Base-by-base conservation (phyloP, 1,139 yeast genomes). In the Magnusiomyces tetraspermus region DNA sequence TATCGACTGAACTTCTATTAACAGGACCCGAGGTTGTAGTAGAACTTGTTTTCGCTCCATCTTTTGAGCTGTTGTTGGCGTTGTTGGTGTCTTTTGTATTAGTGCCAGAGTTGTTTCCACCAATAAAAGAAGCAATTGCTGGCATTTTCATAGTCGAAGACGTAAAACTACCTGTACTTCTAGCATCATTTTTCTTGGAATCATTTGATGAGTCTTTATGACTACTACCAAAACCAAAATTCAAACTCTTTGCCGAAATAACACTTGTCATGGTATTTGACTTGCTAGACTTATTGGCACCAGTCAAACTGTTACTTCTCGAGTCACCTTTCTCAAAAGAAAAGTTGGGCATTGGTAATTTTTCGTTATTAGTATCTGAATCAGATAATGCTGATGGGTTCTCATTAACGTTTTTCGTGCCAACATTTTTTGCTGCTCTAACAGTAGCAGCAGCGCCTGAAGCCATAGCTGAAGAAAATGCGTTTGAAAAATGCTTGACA, bases 381-480 rank as follows among this genome's bases (percentile, higher is more conserved):
- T 4, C 24, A 38, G 42, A 38, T 5, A n/a, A 5, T 38, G 24
- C 33, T 13, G 33, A 13, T 8, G 33, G 13, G 33, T 13, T 19
- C 5, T 6, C 19, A 17, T 38, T 38, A 5, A 24, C 8, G 15
- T 19, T 38, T 15, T 21, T 38, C 5, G 22, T 38, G 5, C 24
- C 8, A 19, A 24, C 42, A 19, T 5, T 22, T 19, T 38, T 38
- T 6, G 42, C 42, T 4, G 42, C 42, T 24, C 21, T 38, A n/a
- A 38, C 42, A 17, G 42, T 24, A n/a, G 42, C 21, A 15, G 42
- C 24, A 19, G 42, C 42, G 10, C 42, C 42, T 5, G 42, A 38
- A 19, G 42, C 42, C 42, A 38, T 17, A 24, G n/a, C 42, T 17
- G 42, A 38, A 17, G 42, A 38, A 38, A 38, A 38, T 38, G 42